phyloP scores from a whole-genome alignment of 768 basidiomycete species.

The Russula sp. region DNA sequence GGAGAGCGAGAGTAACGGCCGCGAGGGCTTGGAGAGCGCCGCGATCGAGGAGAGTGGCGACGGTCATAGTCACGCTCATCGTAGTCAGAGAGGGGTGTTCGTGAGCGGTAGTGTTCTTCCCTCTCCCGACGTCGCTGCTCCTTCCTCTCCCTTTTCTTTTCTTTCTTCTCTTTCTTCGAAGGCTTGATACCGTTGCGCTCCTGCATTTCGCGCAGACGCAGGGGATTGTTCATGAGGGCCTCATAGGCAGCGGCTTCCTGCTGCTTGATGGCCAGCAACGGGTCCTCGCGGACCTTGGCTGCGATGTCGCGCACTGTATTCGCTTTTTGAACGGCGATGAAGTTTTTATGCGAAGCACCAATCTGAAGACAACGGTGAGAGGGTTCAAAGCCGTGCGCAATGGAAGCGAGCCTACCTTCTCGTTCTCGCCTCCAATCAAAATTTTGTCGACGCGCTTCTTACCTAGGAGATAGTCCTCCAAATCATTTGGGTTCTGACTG shows the following conservation, averaged over 20 bases:
- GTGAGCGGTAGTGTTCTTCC: constrained; percentile 25
- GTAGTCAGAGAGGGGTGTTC: constrained; percentile 29
- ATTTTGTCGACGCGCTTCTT: constrained; percentile 98
- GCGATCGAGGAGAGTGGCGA: constrained; percentile 29
- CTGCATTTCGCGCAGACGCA: constrained; percentile 76
- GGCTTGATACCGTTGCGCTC: constrained; percentile 75
- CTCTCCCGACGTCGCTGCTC: constrained; percentile 24
- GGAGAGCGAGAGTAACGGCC: constrained; percentile 47
- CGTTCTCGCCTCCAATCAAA: constrained; percentile 85
- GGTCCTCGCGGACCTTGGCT: constrained; percentile 94
- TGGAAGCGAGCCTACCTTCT: constrained; percentile 50
- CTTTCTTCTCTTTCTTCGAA: constrained; percentile 67
- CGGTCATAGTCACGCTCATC: constrained; percentile 32
- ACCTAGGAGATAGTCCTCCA: constrained; percentile 95
- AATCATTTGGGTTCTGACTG: constrained; percentile 78
- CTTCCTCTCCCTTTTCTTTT: constrained; percentile 44
- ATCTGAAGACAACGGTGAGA: constrained; percentile 40
- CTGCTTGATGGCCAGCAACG: constrained; percentile 94
- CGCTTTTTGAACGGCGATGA: constrained; percentile 93
- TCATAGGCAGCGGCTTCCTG: constrained; percentile 94
- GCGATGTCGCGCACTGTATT: constrained; percentile 85
- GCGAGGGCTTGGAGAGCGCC: constrained; percentile 42
- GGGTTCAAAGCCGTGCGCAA: constrained; percentile 18
- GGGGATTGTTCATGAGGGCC: constrained; percentile 77
- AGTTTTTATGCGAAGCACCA: constrained; percentile 84